A percentile compares a stretch with the other conserved stretches of the same genome.
Conservation (phyloP, 2,329 filamentous ascomycete species). For the Grosmannia clavigera region DNA sequence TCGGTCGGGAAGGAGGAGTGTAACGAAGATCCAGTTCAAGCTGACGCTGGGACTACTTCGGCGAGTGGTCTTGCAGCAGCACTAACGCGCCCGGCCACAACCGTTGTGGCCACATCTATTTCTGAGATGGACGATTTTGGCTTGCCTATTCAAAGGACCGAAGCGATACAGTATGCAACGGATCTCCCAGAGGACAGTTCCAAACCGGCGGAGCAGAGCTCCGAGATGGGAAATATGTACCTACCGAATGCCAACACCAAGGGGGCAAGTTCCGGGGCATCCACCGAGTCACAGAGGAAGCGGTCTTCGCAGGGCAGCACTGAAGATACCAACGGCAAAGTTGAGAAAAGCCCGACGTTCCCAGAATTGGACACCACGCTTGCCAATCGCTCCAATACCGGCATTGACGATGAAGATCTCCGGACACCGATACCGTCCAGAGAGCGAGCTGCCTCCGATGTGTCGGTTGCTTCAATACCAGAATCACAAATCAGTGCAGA, state of each 20-base stretch:
- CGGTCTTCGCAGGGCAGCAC: conserved; percentile 4
- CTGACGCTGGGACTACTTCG: neutral
- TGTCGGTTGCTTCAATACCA: neutral
- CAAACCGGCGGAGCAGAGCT: conserved; percentile 5
- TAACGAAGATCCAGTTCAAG: neutral
- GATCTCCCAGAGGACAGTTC: neutral
- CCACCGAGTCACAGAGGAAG: conserved; percentile 8
- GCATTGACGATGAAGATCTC: conserved; percentile 12
- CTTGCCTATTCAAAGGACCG: conserved; percentile 43
- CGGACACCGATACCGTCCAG: conserved; percentile 15
- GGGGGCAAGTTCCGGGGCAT: conserved; percentile 7
- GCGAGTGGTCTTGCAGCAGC: neutral
- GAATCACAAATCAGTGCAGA: neutral
- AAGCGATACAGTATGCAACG: conserved; percentile 19
- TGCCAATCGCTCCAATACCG: neutral
- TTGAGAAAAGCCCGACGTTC: neutral
- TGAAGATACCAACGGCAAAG: neutral
- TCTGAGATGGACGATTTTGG: conserved; percentile 58
- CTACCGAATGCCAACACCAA: conserved; percentile 5
- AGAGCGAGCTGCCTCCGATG: conserved; percentile 2
- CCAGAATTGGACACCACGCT: neutral
- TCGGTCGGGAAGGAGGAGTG: neutral
- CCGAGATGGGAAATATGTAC: conserved; percentile 8
- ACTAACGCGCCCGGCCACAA: neutral
- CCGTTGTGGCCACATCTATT: neutral